Evolutionary conservation across 208 protist genomes (phyloP).

Genomic region (Crithidia bombi): DNA sequence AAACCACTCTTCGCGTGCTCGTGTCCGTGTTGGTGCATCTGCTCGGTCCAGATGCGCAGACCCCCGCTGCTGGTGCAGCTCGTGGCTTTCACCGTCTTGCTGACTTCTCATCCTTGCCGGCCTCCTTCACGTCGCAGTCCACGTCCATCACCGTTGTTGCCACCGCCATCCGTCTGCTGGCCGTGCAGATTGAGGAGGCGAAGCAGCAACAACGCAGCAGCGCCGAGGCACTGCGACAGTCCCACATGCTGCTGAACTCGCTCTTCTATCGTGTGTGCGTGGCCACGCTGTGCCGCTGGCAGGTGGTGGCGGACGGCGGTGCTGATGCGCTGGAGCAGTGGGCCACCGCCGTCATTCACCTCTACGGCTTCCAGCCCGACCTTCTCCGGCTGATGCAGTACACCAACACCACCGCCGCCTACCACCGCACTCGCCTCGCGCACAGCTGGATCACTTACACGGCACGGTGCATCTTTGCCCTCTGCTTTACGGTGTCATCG

Average conservation of each 20-base stretch:
- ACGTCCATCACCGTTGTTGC: slow-evolving; percentile 26
- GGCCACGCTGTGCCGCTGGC: slow-evolving; percentile 28
- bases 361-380: slow-evolving; percentile 54
- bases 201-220: slow-evolving; percentile 16
- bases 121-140: background rate
- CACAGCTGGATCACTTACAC: slow-evolving; percentile 47
- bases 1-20: slow-evolving; percentile 11
- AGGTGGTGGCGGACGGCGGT: slow-evolving; percentile 9
- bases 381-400: slow-evolving; percentile 22
- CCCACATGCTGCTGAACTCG: slow-evolving; percentile 14
- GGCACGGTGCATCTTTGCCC: slow-evolving; percentile 48
- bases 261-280: slow-evolving; percentile 38
- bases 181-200: slow-evolving; percentile 24
- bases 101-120: background rate
- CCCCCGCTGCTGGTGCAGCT: background rate
- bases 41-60: slow-evolving; percentile 8
- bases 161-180: slow-evolving; percentile 25
- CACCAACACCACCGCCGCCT: slow-evolving; percentile 28
- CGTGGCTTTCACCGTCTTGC: background rate
- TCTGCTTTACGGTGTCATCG: slow-evolving; percentile 32
- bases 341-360: slow-evolving; percentile 37
- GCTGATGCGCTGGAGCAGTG: slow-evolving; percentile 40
- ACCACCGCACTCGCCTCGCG: slow-evolving; percentile 27
- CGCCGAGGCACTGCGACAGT: background rate
- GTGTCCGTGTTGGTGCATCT: slow-evolving; percentile 25